These are phyloP conservation scores for Populus ilicifolia DNA, from an alignment of 345 rosid genomes.

Conservation along the genomic window DNA sequence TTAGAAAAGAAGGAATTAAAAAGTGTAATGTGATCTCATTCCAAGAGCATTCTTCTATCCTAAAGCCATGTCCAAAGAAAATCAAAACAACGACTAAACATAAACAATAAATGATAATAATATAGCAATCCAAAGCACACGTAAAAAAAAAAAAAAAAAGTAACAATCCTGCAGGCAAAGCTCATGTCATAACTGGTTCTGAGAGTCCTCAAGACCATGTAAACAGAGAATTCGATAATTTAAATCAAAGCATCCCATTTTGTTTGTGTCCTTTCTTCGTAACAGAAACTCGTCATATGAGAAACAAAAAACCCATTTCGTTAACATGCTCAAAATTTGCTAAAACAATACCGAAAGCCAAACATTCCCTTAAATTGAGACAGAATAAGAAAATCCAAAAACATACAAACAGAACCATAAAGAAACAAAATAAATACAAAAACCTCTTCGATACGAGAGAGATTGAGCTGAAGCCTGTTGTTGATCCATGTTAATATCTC, in stretches of 20 bases:
- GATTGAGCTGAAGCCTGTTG: constrained; percentile 80
- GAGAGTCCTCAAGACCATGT: background rate
- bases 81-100: background rate
- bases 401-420: background rate
- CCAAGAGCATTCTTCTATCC: background rate
- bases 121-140: background rate
- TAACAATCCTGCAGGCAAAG: background rate
- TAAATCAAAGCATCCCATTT: background rate
- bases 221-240: background rate
- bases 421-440: background rate
- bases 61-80: background rate
- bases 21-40: background rate
- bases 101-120: background rate
- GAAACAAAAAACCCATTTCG: background rate
- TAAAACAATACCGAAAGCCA: background rate
- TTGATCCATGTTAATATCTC: constrained; percentile 94
- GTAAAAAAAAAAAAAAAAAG: background rate
- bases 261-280: background rate
- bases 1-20: background rate
- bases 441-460: constrained; percentile 89
- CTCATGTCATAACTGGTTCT: background rate
- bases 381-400: background rate
- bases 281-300: background rate
- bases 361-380: background rate
- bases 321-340: background rate